These are phyloP conservation scores for Malus asiatica DNA, from an alignment of 306 rosid genomes.

Conservation along the genomic window DNA sequence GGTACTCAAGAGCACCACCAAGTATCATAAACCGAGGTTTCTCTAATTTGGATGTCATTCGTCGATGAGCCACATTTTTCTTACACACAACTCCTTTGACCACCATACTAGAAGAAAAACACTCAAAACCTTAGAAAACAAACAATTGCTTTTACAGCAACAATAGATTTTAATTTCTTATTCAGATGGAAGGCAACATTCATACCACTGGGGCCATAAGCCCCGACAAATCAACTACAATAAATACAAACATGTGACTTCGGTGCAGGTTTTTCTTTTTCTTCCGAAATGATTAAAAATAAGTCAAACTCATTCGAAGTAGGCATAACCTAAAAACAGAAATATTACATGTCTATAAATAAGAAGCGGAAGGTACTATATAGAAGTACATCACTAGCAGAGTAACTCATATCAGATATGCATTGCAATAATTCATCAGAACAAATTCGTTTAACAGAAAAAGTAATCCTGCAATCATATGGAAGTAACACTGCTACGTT, in stretches of 20 bases:
- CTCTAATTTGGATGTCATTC: conserved; percentile 74
- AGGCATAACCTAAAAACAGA: not conserved
- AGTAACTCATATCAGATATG: not conserved
- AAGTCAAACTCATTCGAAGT: not conserved
- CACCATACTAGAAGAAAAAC: conserved; percentile 50
- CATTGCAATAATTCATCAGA: not conserved
- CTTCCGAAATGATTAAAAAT: not conserved
- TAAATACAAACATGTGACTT: not conserved
- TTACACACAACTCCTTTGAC: conserved; percentile 91
- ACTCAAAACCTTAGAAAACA: conserved; percentile 20
- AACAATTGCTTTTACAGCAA: not conserved
- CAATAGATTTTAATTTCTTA: not conserved
- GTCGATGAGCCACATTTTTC: conserved; percentile 91
- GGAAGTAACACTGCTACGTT: not conserved
- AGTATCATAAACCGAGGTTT: conserved; percentile 80
- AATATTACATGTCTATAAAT: not conserved
- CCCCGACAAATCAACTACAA: not conserved
- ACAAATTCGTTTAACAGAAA: not conserved
- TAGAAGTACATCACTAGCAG: not conserved
- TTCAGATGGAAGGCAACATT: not conserved
- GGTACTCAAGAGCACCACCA: conserved; percentile 99
- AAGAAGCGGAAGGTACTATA: not conserved
- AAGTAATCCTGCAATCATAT: not conserved
- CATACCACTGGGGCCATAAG: not conserved
- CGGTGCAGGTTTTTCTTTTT: not conserved